These are phyloP conservation scores for Sclerotinia trifoliorum DNA, from an alignment of 2,329 filamentous ascomycete species.

Conservation along the genomic window DNA sequence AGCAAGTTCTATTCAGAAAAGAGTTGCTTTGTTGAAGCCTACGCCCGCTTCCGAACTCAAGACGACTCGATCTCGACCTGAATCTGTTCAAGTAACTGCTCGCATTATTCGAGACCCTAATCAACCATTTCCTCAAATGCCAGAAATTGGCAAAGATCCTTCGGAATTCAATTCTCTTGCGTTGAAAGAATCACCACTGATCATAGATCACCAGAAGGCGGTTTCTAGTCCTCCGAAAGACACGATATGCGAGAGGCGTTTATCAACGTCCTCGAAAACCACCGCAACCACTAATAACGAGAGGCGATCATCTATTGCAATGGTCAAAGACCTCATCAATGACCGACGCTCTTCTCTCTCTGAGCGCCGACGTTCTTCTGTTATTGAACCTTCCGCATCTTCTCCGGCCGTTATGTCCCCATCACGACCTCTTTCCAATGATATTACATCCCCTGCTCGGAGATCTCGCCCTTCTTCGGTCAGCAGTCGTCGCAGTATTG, in stretches of 20 bases:
- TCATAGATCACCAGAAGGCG: slow-evolving; percentile 55
- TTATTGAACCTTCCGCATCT: slow-evolving; percentile 45
- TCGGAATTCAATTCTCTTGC: slow-evolving; percentile 51
- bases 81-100: slow-evolving; percentile 86
- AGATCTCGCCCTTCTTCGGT: slow-evolving; percentile 63
- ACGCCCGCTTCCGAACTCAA: slow-evolving; percentile 27
- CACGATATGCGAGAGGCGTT: slow-evolving; percentile 42
- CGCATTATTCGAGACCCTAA: slow-evolving; percentile 70
- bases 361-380: slow-evolving; percentile 46
- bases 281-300: slow-evolving; percentile 36
- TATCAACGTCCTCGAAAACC: slow-evolving; percentile 33
- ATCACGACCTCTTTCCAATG: slow-evolving; percentile 47
- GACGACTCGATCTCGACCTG: slow-evolving; percentile 53
- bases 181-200: slow-evolving; percentile 57
- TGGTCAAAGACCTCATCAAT: slow-evolving; percentile 56
- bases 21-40: slow-evolving; percentile 33
- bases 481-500: slow-evolving; percentile 51
- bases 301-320: slow-evolving; percentile 57
- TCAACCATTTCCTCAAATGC: slow-evolving; percentile 44
- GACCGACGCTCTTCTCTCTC: slow-evolving; percentile 54
- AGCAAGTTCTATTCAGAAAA: slow-evolving; percentile 36
- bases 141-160: slow-evolving; percentile 43
- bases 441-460: slow-evolving; percentile 43
- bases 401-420: slow-evolving; percentile 45
- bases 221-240: slow-evolving; percentile 41